Conservation (phyloP, 2,329 filamentous ascomycete species). For the Cryphonectria carpinicola region DNA sequence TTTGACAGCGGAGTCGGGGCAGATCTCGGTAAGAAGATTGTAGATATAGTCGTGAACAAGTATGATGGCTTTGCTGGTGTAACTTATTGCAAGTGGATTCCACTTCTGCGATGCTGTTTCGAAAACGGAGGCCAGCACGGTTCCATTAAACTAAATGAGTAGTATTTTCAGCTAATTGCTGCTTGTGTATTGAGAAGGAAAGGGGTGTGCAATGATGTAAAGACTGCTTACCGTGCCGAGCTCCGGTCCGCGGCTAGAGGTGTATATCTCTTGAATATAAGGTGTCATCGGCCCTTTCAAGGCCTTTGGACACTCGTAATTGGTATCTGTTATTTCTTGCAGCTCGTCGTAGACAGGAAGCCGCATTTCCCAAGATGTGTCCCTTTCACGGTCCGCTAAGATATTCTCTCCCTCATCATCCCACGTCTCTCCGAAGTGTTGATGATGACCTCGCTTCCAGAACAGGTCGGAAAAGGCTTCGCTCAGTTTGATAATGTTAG, state of each 20-base stretch:
- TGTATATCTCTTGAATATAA: constrained; percentile 50
- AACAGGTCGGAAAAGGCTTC: constrained; percentile 41
- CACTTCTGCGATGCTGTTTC: constrained; percentile 1
- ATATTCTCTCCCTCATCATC: constrained; percentile 33
- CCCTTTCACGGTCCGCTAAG: background rate
- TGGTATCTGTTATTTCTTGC: constrained; percentile 36
- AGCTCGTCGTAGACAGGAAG: constrained; percentile 31
- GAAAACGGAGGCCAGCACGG: background rate
- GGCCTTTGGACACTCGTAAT: constrained; percentile 31
- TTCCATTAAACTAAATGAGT: background rate
- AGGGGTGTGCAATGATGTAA: too few species aligned
- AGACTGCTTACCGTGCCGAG: constrained; percentile 53
- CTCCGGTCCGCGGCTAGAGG: constrained; percentile 54
- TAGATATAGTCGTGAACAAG: background rate
- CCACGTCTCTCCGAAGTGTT: constrained; percentile 30
- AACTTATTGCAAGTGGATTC: background rate
- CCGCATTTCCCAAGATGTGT: constrained; percentile 16
- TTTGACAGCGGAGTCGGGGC: background rate
- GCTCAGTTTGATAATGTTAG: constrained; percentile 43
- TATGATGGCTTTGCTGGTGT: constrained; percentile 1
- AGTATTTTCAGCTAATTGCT: too few species aligned
- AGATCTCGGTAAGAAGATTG: background rate
- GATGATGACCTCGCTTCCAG: constrained; percentile 36
- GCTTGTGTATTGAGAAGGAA: too few species aligned
- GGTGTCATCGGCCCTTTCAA: constrained; percentile 42